Conservation (phyloP, 2,329 filamentous ascomycete genomes). For the Fusarium domesticum region DNA sequence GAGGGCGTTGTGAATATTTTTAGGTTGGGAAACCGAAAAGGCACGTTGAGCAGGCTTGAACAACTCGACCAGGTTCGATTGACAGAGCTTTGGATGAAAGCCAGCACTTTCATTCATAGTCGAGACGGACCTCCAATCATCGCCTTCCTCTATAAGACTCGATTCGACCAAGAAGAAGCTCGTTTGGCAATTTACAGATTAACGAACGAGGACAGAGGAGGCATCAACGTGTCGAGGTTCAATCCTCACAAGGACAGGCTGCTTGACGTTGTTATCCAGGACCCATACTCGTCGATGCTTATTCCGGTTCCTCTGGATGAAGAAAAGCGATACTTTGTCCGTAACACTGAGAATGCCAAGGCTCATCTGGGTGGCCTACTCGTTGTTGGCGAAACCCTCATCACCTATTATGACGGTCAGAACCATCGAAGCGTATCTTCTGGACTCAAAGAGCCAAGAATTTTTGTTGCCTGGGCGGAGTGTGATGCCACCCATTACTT, state of each 20-base stretch:
- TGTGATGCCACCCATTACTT: slow-evolving; percentile 80
- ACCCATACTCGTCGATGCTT: slow-evolving; percentile 56
- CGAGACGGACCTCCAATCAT: slow-evolving; percentile 57
- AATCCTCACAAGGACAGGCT: slow-evolving; percentile 55
- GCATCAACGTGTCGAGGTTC: slow-evolving; percentile 48
- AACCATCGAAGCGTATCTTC: slow-evolving; percentile 65
- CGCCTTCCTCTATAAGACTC: slow-evolving; percentile 56
- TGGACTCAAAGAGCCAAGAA: slow-evolving; percentile 67
- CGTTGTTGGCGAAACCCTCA: slow-evolving; percentile 73
- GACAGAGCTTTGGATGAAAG: slow-evolving; percentile 59
- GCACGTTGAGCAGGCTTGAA: slow-evolving; percentile 42
- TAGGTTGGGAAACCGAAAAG: slow-evolving; percentile 48
- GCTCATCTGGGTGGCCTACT: slow-evolving; percentile 68
- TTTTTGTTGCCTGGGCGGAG: slow-evolving; percentile 89
- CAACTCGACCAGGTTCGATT: slow-evolving; percentile 55
- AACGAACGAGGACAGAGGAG: slow-evolving; percentile 56
- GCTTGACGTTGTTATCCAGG: slow-evolving; percentile 50
- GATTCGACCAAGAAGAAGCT: slow-evolving; percentile 50
- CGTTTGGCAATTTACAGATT: slow-evolving; percentile 58
- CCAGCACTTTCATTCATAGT: slow-evolving; percentile 55
- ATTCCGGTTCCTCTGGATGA: slow-evolving; percentile 60
- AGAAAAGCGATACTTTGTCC: slow-evolving; percentile 58
- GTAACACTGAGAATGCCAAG: slow-evolving; percentile 50
- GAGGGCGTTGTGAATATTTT: slow-evolving; percentile 57
- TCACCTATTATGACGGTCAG: slow-evolving; percentile 81